These are phyloP conservation scores for Candida gorgasii DNA, from an alignment of 805 yeast genomes.

Conservation along the genomic window DNA sequence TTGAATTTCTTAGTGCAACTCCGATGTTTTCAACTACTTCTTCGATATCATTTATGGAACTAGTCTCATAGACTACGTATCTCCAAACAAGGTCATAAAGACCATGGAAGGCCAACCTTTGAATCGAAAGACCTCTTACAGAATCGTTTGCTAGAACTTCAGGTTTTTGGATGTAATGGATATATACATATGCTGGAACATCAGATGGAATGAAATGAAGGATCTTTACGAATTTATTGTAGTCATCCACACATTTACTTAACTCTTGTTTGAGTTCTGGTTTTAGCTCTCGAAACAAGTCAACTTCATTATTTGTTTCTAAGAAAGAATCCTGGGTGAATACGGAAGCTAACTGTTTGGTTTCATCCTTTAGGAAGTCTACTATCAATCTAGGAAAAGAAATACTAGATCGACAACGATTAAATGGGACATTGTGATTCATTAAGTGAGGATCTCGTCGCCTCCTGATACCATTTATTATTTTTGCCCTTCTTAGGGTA, in stretches of 20 bases:
- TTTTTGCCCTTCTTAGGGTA: background rate
- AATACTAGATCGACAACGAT: background rate
- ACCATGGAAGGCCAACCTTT: slow-evolving; percentile 32
- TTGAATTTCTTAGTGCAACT: slow-evolving; percentile 18
- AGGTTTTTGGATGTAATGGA: slow-evolving; percentile 19
- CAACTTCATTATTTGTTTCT: background rate
- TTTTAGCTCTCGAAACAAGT: slow-evolving; percentile 9
- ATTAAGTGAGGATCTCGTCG: slow-evolving; percentile 3
- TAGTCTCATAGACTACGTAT: slow-evolving; percentile 23
- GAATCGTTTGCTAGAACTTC: slow-evolving; percentile 21
- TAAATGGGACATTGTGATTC: background rate
- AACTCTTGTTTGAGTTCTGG: slow-evolving; percentile 21
- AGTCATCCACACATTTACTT: slow-evolving; percentile 26
- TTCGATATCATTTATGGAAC: slow-evolving; percentile 37
- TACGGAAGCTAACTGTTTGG: slow-evolving; percentile 10
- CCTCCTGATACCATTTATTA: background rate
- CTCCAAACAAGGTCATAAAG: slow-evolving; percentile 33
- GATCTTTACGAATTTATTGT: slow-evolving; percentile 29
- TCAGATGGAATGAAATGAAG: slow-evolving; percentile 32
- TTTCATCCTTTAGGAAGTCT: slow-evolving; percentile 14
- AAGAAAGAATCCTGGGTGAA: slow-evolving; percentile 2
- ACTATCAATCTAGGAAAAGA: slow-evolving; percentile 8
- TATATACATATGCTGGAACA: slow-evolving; percentile 30
- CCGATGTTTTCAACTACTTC: slow-evolving; percentile 32
- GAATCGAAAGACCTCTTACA: slow-evolving; percentile 24